Percentiles rank a stretch among this genome's conserved stretches.
Conservation (phyloP, 768 basidiomycete genomes). For the Suillus occidentalis region DNA sequence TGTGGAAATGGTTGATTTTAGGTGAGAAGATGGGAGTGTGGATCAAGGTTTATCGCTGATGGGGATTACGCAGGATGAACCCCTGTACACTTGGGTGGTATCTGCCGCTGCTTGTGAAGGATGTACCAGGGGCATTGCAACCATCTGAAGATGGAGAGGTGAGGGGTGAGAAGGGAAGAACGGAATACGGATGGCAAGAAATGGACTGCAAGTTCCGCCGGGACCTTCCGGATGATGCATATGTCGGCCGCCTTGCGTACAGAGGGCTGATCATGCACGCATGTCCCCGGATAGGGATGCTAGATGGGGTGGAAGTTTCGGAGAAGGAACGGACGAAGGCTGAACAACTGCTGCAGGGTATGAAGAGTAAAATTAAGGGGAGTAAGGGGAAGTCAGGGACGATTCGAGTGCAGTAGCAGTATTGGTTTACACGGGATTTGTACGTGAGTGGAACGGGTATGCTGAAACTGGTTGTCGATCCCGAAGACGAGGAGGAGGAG, state of each 20-base stretch:
- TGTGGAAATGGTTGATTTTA: slow-evolving; percentile 88
- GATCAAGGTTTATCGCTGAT: background rate
- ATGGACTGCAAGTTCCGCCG: slow-evolving; percentile 86
- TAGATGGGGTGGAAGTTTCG: slow-evolving; percentile 86
- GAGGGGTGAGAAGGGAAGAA: slow-evolving; percentile 32
- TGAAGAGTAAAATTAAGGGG: slow-evolving; percentile 41
- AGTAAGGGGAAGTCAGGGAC: slow-evolving; percentile 20
- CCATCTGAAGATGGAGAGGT: slow-evolving; percentile 47
- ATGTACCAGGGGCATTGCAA: slow-evolving; percentile 65
- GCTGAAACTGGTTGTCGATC: background rate
- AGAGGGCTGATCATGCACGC: slow-evolving; percentile 84
- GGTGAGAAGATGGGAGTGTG: slow-evolving; percentile 48
- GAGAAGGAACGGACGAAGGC: slow-evolving; percentile 87
- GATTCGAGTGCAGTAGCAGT: too few relatives aligned
- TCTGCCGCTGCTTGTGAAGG: slow-evolving; percentile 77
- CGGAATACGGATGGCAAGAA: slow-evolving; percentile 58
- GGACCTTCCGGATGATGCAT: slow-evolving; percentile 85
- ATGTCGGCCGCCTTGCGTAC: slow-evolving; percentile 85
- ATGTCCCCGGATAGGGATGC: slow-evolving; percentile 60
- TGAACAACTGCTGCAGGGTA: slow-evolving; percentile 60
- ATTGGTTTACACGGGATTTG: too few relatives aligned
- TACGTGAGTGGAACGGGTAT: slow-evolving; percentile 1
- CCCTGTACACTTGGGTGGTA: slow-evolving; percentile 97
- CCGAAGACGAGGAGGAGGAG: background rate
- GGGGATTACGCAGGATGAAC: slow-evolving; percentile 67